phyloP scores from a whole-genome alignment of 2,329 filamentous ascomycete species.

The Trichophyton rubrum region DNA sequence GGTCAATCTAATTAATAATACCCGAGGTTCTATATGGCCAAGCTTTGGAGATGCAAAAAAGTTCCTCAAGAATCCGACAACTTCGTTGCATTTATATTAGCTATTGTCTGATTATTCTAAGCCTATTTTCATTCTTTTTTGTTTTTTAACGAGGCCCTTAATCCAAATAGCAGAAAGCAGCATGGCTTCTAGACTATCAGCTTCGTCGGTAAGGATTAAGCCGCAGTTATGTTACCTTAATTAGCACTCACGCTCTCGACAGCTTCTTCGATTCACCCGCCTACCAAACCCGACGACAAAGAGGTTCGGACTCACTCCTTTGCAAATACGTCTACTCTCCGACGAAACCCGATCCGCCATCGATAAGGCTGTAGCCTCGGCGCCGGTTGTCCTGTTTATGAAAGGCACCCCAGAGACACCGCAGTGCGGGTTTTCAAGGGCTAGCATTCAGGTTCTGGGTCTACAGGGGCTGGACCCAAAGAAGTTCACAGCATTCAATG shows the following conservation, averaged over 20 bases:
- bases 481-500: conserved; percentile 98
- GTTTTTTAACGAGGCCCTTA: background rate
- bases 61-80: background rate
- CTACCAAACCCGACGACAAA: background rate
- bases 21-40: background rate
- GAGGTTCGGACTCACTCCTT: conserved; percentile 1
- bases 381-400: conserved; percentile 97
- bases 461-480: conserved; percentile 87
- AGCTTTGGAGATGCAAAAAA: background rate
- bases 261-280: conserved; percentile 6
- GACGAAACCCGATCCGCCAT: conserved; percentile 70
- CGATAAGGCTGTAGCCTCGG: conserved; percentile 73
- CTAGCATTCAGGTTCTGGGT: conserved; percentile 86
- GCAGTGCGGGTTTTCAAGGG: conserved; percentile 92
- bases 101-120: no score
- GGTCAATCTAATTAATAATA: background rate
- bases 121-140: background rate
- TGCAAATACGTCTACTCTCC: conserved; percentile 48
- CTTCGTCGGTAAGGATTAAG: background rate
- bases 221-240: no score
- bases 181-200: background rate
- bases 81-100: background rate
- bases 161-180: background rate
- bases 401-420: conserved; percentile 94
- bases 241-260: background rate